These are phyloP conservation scores for Lentinula guzmanii DNA, from an alignment of 768 basidiomycete species.

Conservation along the genomic window DNA sequence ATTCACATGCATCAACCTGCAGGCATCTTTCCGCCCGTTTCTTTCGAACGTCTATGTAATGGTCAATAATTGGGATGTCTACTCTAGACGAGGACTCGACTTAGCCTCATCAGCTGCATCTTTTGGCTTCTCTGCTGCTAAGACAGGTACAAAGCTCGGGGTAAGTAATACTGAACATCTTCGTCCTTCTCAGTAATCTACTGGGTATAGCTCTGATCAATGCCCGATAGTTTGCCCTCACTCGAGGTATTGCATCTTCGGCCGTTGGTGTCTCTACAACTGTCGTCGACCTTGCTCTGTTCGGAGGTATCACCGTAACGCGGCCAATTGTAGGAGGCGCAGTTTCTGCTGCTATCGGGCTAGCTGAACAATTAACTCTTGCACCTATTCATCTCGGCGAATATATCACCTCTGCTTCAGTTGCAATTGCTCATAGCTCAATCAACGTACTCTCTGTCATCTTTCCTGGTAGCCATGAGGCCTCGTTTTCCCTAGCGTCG, in stretches of 20 bases:
- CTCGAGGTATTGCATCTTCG: constrained; percentile 52
- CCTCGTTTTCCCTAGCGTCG: constrained; percentile 74
- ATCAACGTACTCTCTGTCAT: constrained; percentile 68
- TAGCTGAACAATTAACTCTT: constrained; percentile 68
- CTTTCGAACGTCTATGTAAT: constrained; percentile 15
- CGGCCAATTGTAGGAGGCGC: constrained; percentile 53
- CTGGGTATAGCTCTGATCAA: constrained; percentile 1
- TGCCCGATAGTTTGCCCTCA: constrained; percentile 55
- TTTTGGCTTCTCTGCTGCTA: constrained; percentile 64
- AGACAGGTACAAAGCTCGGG: constrained; percentile 61
- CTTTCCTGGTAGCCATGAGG: constrained; percentile 71
- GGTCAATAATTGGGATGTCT: constrained; percentile 42
- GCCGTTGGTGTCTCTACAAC: constrained; percentile 54
- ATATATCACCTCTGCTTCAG: constrained; percentile 68
- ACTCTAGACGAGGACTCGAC: constrained; percentile 57
- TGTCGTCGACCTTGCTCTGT: constrained; percentile 60
- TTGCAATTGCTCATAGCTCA: constrained; percentile 69
- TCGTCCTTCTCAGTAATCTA: not conserved
- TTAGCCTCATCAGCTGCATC: constrained; percentile 57
- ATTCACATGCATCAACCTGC: not conserved
- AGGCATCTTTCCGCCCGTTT: not conserved
- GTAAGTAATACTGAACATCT: constrained; percentile 32
- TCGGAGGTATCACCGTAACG: constrained; percentile 55
- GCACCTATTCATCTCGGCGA: constrained; percentile 72
- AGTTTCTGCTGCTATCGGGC: constrained; percentile 53